Base-by-base conservation (phyloP, 257 asterid species). In the Osmanthus fragrans region DNA sequence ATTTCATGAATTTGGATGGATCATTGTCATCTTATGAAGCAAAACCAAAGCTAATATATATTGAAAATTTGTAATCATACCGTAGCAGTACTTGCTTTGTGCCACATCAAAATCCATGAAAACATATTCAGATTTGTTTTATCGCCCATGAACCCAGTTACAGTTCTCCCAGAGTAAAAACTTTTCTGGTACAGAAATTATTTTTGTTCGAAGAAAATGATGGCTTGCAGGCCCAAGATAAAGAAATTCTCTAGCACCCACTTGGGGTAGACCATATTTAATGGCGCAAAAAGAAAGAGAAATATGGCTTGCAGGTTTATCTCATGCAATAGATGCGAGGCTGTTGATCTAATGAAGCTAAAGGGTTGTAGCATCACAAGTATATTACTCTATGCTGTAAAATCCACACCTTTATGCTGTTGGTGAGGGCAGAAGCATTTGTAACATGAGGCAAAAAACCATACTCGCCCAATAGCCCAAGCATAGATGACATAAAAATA, bases 361-460 rank as follows among this genome's bases (percentile, higher is more conserved):
- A 63, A 25, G 0, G 25, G 25, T 11, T 58, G 42, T 27, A 54
- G 66, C 68, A 37, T 25, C 10, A 36, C 63, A 77, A 47, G 29
- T 23, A 49, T 64, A 75, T 18, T 64, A 58, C 73, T 37, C 23
- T 47, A 58, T 56, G 68, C 63, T 56, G 80, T 32, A 76, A 56
- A 76, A 65, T 79, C 37, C 86, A 40, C 77, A 94, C 98, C 96
- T 88, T 92, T 79, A 92, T 86, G 83, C 88, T 90, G 90, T 88
- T 85, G 82, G 96, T 77, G 80, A 94, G 88, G 79, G 94, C 85
- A 87, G 89, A 90, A 71, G 98, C 96, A 87, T 84, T 92, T 74
- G 92, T 89, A 82, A 84, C 96, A 76, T 89, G 98, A 78, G 98
- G 96, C 90, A 89, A 88, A 81, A 90, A 84, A 66, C 97, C 98